These are phyloP conservation scores for Neofusicoccum cordaticola DNA, from an alignment of 2,329 filamentous ascomycete species.

Conservation along the genomic window DNA sequence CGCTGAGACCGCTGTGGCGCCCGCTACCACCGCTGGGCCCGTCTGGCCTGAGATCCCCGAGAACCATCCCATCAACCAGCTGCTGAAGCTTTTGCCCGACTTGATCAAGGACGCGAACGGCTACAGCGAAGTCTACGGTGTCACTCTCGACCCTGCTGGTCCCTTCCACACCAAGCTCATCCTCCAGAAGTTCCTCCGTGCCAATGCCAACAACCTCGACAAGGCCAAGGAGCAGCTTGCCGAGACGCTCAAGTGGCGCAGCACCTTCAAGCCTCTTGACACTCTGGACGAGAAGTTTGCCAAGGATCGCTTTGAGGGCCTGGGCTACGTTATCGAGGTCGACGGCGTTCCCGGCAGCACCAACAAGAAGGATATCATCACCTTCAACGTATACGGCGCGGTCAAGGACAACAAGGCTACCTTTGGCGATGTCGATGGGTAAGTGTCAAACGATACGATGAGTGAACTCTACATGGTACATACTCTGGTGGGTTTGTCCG, in stretches of 20 bases:
- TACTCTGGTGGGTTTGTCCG: neutral
- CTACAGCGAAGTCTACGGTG: conserved; percentile 81
- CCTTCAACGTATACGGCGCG: conserved; percentile 90
- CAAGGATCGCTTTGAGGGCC: conserved; percentile 66
- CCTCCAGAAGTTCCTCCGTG: conserved; percentile 89
- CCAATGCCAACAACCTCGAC: conserved; percentile 73
- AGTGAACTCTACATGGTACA: neutral
- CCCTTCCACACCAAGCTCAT: conserved; percentile 78
- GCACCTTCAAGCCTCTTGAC: conserved; percentile 67
- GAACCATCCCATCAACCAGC: conserved; percentile 49
- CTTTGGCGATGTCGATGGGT: conserved; percentile 81
- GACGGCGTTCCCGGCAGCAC: conserved; percentile 51
- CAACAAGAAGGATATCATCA: conserved; percentile 65
- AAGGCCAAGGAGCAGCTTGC: conserved; percentile 75
- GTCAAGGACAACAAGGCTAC: conserved; percentile 78
- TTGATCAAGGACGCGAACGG: conserved; percentile 54
- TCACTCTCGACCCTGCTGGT: conserved; percentile 54
- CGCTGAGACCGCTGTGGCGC: neutral
- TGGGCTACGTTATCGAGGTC: conserved; percentile 81
- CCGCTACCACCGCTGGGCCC: neutral
- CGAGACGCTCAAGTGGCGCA: conserved; percentile 80
- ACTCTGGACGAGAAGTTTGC: conserved; percentile 62
- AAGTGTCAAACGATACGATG: conserved; percentile 37
- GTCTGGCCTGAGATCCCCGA: conserved; percentile 36
- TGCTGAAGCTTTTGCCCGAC: conserved; percentile 58